Evolutionary conservation across 345 rosid genomes (phyloP).

Genomic region (Salix udensis): DNA sequence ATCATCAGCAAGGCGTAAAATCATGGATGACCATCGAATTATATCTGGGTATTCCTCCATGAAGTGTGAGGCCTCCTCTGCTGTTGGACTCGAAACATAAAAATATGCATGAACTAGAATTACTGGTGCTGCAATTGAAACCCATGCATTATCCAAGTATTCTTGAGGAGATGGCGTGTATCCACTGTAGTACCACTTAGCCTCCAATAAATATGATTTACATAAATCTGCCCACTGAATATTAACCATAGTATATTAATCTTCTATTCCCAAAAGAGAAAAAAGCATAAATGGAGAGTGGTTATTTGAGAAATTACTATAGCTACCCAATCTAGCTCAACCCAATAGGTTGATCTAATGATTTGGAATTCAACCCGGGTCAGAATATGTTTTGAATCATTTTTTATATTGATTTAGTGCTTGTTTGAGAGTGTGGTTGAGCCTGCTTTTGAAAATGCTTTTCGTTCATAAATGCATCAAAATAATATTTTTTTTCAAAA

Average conservation of each 20-base stretch:
- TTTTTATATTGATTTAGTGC: too few species aligned
- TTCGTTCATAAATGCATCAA: too few species aligned
- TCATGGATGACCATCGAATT: slow-evolving; percentile 25
- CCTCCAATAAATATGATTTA: slow-evolving; percentile 36
- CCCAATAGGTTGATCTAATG: too few species aligned
- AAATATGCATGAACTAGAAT: slow-evolving; percentile 22
- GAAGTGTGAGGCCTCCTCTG: slow-evolving; percentile 9
- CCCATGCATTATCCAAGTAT: slow-evolving; percentile 40
- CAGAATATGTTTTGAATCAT: too few species aligned
- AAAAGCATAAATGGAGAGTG: too few species aligned
- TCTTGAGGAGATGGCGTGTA: slow-evolving; percentile 34
- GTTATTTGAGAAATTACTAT: too few species aligned
- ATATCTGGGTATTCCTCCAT: slow-evolving; percentile 5
- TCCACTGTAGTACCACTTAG: slow-evolving; percentile 38
- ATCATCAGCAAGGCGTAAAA: slow-evolving; percentile 21
- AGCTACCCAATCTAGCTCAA: too few species aligned
- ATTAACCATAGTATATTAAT: neutral
- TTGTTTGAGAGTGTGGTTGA: too few species aligned
- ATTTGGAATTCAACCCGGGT: too few species aligned
- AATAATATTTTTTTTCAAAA: too few species aligned
- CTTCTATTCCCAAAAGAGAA: too few species aligned
- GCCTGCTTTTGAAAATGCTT: too few species aligned
- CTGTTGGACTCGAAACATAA: slow-evolving; percentile 10
- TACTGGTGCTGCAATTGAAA: slow-evolving; percentile 27
- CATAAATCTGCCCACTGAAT: slow-evolving; percentile 6